Conservation (phyloP, 768 basidiomycete species). For the Coprinellus micaceus region DNA sequence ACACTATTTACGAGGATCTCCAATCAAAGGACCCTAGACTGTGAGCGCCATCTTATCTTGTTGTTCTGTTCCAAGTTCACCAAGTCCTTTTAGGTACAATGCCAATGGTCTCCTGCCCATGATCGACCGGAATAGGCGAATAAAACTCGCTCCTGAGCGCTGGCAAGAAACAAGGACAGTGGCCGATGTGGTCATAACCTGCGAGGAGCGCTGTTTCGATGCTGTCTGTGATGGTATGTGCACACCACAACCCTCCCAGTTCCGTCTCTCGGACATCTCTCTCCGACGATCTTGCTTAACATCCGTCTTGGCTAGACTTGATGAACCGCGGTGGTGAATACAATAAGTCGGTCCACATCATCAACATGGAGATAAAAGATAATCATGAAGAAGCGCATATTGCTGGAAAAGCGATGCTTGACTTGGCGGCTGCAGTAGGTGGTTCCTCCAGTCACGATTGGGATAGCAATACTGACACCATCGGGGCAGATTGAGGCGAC, state of each 20-base stretch:
- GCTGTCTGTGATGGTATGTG: conserved; percentile 92
- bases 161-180: conserved; percentile 91
- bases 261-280: neutral
- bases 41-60: conserved; percentile 44
- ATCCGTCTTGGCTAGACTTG: conserved; percentile 53
- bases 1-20: conserved; percentile 90
- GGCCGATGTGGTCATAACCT: conserved; percentile 97
- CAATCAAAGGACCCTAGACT: conserved; percentile 75
- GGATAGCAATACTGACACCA: conserved; percentile 8
- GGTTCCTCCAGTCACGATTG: neutral
- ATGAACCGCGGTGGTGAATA: conserved; percentile 84
- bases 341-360: conserved; percentile 91
- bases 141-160: conserved; percentile 91
- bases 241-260: no score
- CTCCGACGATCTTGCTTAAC: neutral
- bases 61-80: neutral
- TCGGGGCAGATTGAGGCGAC: conserved; percentile 71
- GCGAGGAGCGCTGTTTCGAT: conserved; percentile 98
- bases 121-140: conserved; percentile 90
- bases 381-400: conserved; percentile 98
- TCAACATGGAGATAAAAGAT: conserved; percentile 98
- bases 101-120: conserved; percentile 93
- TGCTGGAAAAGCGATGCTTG: conserved; percentile 92
- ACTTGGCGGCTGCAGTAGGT: conserved; percentile 84
- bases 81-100: conserved; percentile 59